Base-by-base conservation (phyloP, 164 flowering plant genomes). In the Umbellularia californica region DNA sequence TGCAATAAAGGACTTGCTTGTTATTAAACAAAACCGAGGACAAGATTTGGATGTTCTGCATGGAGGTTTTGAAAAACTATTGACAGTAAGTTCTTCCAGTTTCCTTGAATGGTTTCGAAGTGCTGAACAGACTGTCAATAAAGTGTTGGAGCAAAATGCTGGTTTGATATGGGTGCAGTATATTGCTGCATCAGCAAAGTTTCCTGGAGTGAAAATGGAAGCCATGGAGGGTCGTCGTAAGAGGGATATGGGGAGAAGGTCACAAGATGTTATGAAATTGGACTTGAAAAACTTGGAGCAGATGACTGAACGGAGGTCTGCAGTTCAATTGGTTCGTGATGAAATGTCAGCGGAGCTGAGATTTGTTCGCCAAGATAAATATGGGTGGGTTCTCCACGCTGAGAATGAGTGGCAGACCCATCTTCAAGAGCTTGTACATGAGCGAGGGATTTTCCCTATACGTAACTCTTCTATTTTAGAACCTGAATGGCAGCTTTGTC, bases 381-480 rank as follows among this genome's bases (percentile, higher is more conserved):
- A 95, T 81, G 99, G 99, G 33, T 95, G 97, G 98, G 92, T 95
- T 76, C 92, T 95, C 27, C 98, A 95, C 85, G 99, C 99, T 77
- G 99, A 95, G 82, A 95, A 98, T 79, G 97, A 91, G 79, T 93
- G 99, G 99, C 95, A 90, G 78, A 82, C 84, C 62, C 97, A 87
- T 84, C 97, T 95, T 70, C 97, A 95, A 72, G 95, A 92, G 76
- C 98, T 95, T 82, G 95, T 93, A n/a, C 99, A 95, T 75, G 99
- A 93, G 82, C 85, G 97, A 27, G 98, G 98, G 73, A 86, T 95
- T 77, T 90, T 93, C 69, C 95, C 97, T 22, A 75, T 88, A 73
- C 77, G 78, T 0, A 90, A 80, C 70, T 77, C 88, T 30, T 70
- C 84, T 41, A 70, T 68, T 65, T 86, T 84, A 74, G 97, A 91